A percentile compares a stretch with the other conserved stretches of the same genome.
These are phyloP conservation scores for Platismatia glauca DNA, from an alignment of 495 filamentous ascomycete genomes.

Conservation along the genomic window DNA sequence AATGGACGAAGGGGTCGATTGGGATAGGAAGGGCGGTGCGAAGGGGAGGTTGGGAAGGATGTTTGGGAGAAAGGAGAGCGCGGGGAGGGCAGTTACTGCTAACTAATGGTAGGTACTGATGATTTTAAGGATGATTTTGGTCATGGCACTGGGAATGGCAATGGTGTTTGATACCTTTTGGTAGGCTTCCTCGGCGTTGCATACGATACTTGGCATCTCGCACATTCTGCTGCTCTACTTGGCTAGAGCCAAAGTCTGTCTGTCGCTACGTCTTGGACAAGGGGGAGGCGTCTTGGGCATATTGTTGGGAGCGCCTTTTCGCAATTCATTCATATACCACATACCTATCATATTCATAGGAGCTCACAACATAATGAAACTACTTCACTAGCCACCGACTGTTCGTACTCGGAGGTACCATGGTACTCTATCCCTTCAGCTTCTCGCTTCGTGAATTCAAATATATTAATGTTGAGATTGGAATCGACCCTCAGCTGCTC, in stretches of 20 bases:
- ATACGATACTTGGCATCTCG: neutral
- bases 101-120: neutral
- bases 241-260: too few relatives aligned
- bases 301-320: neutral
- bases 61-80: slow-evolving; percentile 16
- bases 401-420: too few relatives aligned
- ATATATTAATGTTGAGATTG: too few relatives aligned
- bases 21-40: slow-evolving; percentile 8
- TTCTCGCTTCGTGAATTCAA: too few relatives aligned
- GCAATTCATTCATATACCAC: neutral
- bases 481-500: too few relatives aligned
- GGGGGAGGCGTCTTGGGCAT: neutral
- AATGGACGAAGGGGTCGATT: neutral
- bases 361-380: neutral
- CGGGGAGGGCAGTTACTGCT: slow-evolving; percentile 19
- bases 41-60: slow-evolving; percentile 10
- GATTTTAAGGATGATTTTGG: neutral
- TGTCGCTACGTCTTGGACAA: neutral
- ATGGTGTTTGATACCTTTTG: neutral
- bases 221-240: neutral
- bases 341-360: neutral
- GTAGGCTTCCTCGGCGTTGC: neutral
- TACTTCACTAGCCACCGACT: too few relatives aligned
- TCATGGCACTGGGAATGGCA: neutral
- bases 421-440: too few relatives aligned